Evolutionary conservation across 768 basidiomycete genomes (phyloP).

Genomic region (Amanita polypyramis): DNA sequence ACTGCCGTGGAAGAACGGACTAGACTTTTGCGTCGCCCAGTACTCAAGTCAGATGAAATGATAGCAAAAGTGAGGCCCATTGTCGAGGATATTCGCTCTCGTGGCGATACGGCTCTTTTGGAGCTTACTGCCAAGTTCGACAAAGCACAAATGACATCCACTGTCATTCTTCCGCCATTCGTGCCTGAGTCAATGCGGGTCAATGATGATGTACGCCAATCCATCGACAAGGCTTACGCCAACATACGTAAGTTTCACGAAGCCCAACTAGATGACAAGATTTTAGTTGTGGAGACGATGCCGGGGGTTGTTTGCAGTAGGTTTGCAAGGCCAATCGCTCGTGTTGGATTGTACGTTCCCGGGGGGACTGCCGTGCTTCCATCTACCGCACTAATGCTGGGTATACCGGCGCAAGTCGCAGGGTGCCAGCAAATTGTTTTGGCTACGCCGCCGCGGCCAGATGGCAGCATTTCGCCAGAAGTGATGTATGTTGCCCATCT

Average conservation of each 20-base stretch:
- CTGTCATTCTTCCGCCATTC: constrained; percentile 75
- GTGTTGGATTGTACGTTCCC: constrained; percentile 94
- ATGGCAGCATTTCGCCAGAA: constrained; percentile 92
- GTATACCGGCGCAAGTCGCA: constrained; percentile 95
- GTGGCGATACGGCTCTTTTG: constrained; percentile 81
- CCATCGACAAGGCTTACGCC: constrained; percentile 84
- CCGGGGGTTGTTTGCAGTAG: constrained; percentile 95
- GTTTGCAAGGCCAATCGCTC: constrained; percentile 89
- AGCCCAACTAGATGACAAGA: constrained; percentile 66
- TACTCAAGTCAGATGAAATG: constrained; percentile 82
- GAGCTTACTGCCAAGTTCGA: constrained; percentile 93
- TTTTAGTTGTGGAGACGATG: constrained; percentile 89
- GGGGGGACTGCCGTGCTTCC: constrained; percentile 96
- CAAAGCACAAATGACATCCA: constrained; percentile 58
- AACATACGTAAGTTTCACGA: constrained; percentile 91
- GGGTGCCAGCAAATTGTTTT: constrained; percentile 88
- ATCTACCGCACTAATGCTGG: constrained; percentile 95
- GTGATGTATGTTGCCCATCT: constrained; percentile 94
- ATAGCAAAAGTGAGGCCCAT: constrained; percentile 91
- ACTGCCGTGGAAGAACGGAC: constrained; percentile 43
- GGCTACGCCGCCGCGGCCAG: constrained; percentile 90
- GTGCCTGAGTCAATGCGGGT: constrained; percentile 51
- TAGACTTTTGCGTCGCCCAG: constrained; percentile 75
- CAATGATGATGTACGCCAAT: constrained; percentile 52
- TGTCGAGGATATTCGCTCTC: constrained; percentile 72